phyloP scores from a whole-genome alignment of 2,329 filamentous ascomycete species.

The Cordyceps militaris region DNA sequence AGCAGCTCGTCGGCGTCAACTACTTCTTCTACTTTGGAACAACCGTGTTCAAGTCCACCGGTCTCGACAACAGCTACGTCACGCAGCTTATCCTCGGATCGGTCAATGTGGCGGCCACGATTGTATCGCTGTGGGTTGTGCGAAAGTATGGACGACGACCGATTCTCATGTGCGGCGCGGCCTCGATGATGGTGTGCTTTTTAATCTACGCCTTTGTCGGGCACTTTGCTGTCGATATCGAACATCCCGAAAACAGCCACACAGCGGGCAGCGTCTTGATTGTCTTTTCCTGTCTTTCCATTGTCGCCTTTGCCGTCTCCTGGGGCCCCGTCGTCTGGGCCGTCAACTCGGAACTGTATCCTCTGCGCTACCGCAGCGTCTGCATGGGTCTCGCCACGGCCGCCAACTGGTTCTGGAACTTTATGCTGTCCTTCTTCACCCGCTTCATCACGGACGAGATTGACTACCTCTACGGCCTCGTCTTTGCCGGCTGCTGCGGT shows the following conservation, averaged over 20 bases:
- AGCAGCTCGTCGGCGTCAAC: slow-evolving; percentile 63
- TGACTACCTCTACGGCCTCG: slow-evolving; percentile 62
- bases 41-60: slow-evolving; percentile 59
- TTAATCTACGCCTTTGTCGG: slow-evolving; percentile 44
- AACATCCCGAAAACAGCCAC: slow-evolving; percentile 37
- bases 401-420: slow-evolving; percentile 61
- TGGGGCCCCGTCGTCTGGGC: slow-evolving; percentile 67
- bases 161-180: slow-evolving; percentile 54
- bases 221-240: slow-evolving; percentile 35
- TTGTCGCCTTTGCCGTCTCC: slow-evolving; percentile 58
- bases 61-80: slow-evolving; percentile 57
- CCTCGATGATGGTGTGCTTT: slow-evolving; percentile 52
- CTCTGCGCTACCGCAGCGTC: slow-evolving; percentile 45
- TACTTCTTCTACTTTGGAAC: slow-evolving; percentile 63
- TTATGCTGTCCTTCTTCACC: slow-evolving; percentile 50
- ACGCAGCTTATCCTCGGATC: slow-evolving; percentile 61
- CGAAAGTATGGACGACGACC: slow-evolving; percentile 58
- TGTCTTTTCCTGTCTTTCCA: slow-evolving; percentile 62
- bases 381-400: slow-evolving; percentile 51
- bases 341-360: slow-evolving; percentile 58
- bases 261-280: slow-evolving; percentile 54
- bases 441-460: slow-evolving; percentile 67
- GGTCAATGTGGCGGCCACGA: slow-evolving; percentile 61
- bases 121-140: slow-evolving; percentile 58
- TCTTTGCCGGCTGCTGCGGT: slow-evolving; percentile 63